Base-by-base conservation (phyloP, 2,329 filamentous ascomycete genomes). In the Sarocladium kiliense region DNA sequence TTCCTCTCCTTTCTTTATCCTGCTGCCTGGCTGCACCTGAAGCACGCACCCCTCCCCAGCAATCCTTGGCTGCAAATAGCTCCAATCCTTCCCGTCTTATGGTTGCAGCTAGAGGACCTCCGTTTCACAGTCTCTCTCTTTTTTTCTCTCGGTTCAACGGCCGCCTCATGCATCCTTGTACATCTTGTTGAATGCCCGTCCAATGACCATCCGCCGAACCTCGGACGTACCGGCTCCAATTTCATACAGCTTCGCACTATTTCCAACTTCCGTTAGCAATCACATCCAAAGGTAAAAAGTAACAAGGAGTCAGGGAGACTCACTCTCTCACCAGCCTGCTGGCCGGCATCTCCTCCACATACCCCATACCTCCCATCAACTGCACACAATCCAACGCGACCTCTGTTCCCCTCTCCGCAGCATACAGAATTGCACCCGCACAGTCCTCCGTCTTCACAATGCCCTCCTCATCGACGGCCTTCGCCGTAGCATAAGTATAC, bases 181-280 rank as follows among this genome's bases (percentile, higher is more conserved):
- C 71, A 95, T 87, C 74, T 88, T 92, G 71, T 96, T 96, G 63
- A 96, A 97, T 1, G 86, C 88, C 61, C 92, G 79, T 26, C 94
- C 93, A 66, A 99, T 96, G 3, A 99, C 91, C 84, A 97, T 95
- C 60, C 92, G 80, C 61, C 94, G 80, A 53, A 99, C 87, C 74
- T 99, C 94, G 58, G 91, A 96, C 3, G 94, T 97, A 5, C 94
- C 94, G 4, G 94, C 94, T 1, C 94, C 94, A 68, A 99, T 97
- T 74, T 97, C 94, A 70, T 99, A 99, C 58, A 99, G 71, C 69
- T 87, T 86, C 34, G 83, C 82, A 71, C 81, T 84, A 59, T 55
- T 57, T 14, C 11, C 19, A 21, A 10, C 11, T 14, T 55, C n/a
- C n/a, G 64, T 74, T 67, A 72, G 68, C 53, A 59, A 12, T 34